These are phyloP conservation scores for Scolecobasidium constrictum DNA, from an alignment of 2,329 filamentous ascomycete species.

Conservation along the genomic window DNA sequence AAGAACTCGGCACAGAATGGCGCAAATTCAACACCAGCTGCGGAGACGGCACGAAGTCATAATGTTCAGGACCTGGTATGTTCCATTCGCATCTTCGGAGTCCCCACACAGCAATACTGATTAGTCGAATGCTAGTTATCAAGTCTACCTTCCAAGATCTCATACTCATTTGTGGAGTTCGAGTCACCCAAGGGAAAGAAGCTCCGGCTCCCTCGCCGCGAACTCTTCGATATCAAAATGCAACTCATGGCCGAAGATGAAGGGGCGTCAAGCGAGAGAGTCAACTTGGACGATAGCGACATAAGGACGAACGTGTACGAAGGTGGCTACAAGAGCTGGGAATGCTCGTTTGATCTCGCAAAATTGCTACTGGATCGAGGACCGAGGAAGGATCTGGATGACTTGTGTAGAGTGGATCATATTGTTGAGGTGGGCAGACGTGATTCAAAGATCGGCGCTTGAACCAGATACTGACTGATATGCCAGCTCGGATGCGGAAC, in stretches of 20 bases:
- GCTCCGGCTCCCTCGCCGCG: conserved; percentile 55
- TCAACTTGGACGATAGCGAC: conserved; percentile 55
- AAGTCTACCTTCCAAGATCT: conserved; percentile 61
- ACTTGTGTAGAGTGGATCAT: conserved; percentile 37
- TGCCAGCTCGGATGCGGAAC: conserved; percentile 66
- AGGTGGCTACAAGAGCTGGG: conserved; percentile 84
- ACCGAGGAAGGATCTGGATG: conserved; percentile 37
- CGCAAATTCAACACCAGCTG: background rate
- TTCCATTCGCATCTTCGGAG: background rate
- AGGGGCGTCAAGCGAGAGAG: conserved; percentile 28
- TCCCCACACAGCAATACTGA: too few species aligned
- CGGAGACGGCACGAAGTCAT: conserved; percentile 4
- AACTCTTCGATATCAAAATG: conserved; percentile 70
- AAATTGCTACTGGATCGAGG: conserved; percentile 46
- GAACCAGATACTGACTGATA: conserved; percentile 4
- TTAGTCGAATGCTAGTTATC: background rate
- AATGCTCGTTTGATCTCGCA: conserved; percentile 71
- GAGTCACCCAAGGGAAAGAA: conserved; percentile 45
- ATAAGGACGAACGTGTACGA: conserved; percentile 76
- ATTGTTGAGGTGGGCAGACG: conserved; percentile 31
- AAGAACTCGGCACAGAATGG: background rate
- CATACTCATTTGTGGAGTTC: conserved; percentile 53
- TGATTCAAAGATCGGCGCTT: conserved; percentile 1
- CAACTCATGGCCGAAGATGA: conserved; percentile 67
- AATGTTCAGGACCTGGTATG: conserved; percentile 6